Conservation (phyloP, 2,329 filamentous ascomycete genomes). For the Pseudogymnoascus sp. region DNA sequence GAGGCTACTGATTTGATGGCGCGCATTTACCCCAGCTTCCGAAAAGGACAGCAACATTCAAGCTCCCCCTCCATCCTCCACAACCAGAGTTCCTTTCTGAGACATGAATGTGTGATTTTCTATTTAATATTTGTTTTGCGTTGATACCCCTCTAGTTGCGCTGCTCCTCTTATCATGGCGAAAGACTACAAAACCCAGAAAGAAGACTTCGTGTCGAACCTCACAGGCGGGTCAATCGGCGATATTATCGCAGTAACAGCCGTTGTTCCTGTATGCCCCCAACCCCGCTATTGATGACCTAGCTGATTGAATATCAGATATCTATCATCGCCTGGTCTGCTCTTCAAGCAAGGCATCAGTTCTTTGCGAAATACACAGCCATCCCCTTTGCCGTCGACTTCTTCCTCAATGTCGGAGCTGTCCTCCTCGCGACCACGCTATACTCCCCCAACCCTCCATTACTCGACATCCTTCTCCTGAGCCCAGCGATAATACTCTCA, state of each 20-base stretch:
- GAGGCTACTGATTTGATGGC: not conserved
- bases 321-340: slow-evolving; percentile 82
- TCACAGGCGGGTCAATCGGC: slow-evolving; percentile 71
- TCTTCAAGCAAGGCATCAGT: slow-evolving; percentile 73
- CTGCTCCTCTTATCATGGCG: slow-evolving; percentile 23
- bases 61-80: not conserved
- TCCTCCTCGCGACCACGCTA: slow-evolving; percentile 78
- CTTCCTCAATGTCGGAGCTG: slow-evolving; percentile 73
- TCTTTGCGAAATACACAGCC: slow-evolving; percentile 70
- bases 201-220: slow-evolving; percentile 90
- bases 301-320: slow-evolving; percentile 47
- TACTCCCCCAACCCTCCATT: slow-evolving; percentile 71
- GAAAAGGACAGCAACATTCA: not conserved
- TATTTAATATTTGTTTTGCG: not conserved
- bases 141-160: not conserved
- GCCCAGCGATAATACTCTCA: slow-evolving; percentile 48
- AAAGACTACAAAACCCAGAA: slow-evolving; percentile 81
- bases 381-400: slow-evolving; percentile 72
- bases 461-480: slow-evolving; percentile 65
- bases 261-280: slow-evolving; percentile 67
- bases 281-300: not conserved
- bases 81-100: not conserved
- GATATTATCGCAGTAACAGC: slow-evolving; percentile 85
- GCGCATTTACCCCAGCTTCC: slow-evolving; percentile 6
- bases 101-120: not conserved